phyloP scores from a whole-genome alignment of 805 yeast species.

The Candida ipomoeae region DNA sequence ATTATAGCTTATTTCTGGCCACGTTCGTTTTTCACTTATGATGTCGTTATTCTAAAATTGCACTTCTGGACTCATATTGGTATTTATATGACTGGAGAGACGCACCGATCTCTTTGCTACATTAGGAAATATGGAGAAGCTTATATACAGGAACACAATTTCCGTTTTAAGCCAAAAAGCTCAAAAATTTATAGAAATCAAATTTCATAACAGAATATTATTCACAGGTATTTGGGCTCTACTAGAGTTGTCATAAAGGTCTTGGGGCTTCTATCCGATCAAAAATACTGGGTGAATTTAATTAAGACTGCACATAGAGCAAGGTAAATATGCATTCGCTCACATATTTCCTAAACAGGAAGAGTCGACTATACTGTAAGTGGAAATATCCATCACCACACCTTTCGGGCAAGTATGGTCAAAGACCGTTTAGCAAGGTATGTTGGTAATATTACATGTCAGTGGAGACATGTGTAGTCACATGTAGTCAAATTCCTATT shows the following conservation, averaged over 20 bases:
- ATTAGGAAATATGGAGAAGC: slow-evolving; percentile 2
- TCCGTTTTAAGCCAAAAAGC: not conserved
- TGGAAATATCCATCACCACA: not conserved
- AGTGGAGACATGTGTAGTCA: too few relatives aligned
- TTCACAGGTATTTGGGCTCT: not conserved
- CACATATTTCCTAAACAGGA: slow-evolving; percentile 2
- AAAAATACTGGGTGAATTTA: not conserved
- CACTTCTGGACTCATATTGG: not conserved
- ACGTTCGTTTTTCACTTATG: too few relatives aligned
- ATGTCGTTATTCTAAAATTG: not conserved
- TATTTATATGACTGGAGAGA: slow-evolving; percentile 2
- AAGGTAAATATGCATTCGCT: not conserved
- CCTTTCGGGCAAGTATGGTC: not conserved
- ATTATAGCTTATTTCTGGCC: too few relatives aligned
- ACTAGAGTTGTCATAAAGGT: not conserved
- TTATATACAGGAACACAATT: not conserved
- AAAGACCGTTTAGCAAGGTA: not conserved
- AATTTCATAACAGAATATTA: too few relatives aligned
- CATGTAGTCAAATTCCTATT: too few relatives aligned
- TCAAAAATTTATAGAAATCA: not conserved
- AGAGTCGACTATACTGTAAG: not conserved
- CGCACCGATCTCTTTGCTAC: not conserved
- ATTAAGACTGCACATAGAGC: not conserved
- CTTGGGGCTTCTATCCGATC: not conserved
- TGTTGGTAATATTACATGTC: not conserved